Evolutionary conservation across 208 protist genomes (phyloP), one percentile per base, ranked within the genome.

Genomic region (Strigomonas galati): DNA sequence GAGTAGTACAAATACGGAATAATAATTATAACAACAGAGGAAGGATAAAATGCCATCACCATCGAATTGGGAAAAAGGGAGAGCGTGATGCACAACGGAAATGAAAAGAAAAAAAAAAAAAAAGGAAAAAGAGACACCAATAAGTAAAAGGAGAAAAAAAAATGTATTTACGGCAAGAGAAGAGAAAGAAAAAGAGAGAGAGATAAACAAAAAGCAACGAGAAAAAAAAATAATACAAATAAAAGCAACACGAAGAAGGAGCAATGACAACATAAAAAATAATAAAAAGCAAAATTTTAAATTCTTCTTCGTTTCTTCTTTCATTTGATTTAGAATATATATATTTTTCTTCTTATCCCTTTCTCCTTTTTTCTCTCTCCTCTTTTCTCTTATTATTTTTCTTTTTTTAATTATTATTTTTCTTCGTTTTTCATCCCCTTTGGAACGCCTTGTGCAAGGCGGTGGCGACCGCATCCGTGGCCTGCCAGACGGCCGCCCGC

Each of bases 401-500:
- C 12, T 40, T 54, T 30, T 27, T 46, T 69, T 30, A n/a, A n/a
- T n/a, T 23, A 14, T 23, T 43, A 57, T 35, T 17, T 62, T 43
- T 3, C 62, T 7, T 35, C 26, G 5, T 43, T 51, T 40, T 65
- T 30, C 17, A 9, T 2, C 10, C 5, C 12, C 4, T 10, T 3
- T 21, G 10, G n/a, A 54, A 17, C 9, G n/a, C 17, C 43, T 28
- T 17, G 6, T 9, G 23, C 30, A 28, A 4, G 14, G 5, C 14
- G 5, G 15, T 31, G 31, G 14, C 21, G 4, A 53, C 46, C 21
- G 53, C 55, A 24, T 65, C 52, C 2, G 55, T 28, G 21, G 58
- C 52, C 1, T 60, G 61, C 24, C 65, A 61, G 23, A 71, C 40
- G 14, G 55, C n/a, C 57, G 64, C 49, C 35, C 62, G 61, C 24